Evolutionary conservation across 345 rosid genomes (phyloP), one percentile per base, ranked within the genome.

Genomic region (Eucalyptus caleyi): DNA sequence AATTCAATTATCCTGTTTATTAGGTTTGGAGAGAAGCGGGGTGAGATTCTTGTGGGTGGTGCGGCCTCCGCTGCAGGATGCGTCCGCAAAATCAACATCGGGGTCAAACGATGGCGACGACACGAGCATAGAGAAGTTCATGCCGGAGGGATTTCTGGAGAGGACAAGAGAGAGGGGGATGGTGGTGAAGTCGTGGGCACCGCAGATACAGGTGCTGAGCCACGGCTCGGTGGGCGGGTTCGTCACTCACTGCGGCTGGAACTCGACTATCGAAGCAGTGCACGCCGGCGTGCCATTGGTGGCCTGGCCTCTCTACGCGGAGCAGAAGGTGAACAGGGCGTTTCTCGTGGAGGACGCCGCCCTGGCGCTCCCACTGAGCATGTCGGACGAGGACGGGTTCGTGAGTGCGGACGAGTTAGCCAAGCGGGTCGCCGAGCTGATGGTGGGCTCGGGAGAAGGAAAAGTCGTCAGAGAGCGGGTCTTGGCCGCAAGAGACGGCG

Each of bases 171-270:
- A 77, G 42, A 88, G 54, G 53, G 89, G 89, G 23, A 15, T 88
- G 51, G 89, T 88, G 51, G 87, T 81, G 86, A 54, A 88, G 50
- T 77, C 67, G n/a, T 88, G 89, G 89, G 89, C 89, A n/a, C 87
- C 77, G 51, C 89, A 88, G 67, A 30, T 51, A 16, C 72, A 72
- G 59, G 77, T 88, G 50, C 80, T 88, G 53, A 34, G 37, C 32
- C 86, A 88, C n/a, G 45, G 53, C 62, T 81, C 89, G 23, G 87
- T 88, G 11, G 89, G 89, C 7, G 89, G 87, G 16, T 88, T 80
- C 87, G 87, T 88, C 37, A 88, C 87, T 54, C 89, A 88, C 44
- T 82, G 89, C 19, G 89, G 87, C 24, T 81, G 87, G 89, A 88
- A 88, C 87, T 88, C 89, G 40, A 81, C 8, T 11, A 56, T 88